Evolutionary conservation across 2,329 filamentous ascomycete genomes (phyloP).

Genomic region (Pseudogymnoascus sp.): DNA sequence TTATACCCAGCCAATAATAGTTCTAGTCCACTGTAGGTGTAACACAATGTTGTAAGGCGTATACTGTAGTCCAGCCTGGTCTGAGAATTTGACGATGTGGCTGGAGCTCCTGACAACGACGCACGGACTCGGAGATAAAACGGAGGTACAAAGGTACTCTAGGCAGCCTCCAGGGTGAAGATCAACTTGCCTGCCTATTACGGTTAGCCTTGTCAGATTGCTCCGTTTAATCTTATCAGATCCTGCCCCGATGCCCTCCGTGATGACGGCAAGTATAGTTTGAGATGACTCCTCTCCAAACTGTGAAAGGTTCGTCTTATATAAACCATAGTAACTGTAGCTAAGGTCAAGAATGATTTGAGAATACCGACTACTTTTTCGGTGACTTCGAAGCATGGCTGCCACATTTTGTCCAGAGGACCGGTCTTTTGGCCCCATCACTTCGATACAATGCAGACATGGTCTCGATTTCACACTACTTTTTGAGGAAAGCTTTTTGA

Average conservation of each 20-base stretch:
- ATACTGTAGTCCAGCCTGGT: not conserved
- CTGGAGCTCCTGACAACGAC: not conserved
- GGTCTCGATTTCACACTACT: not conserved
- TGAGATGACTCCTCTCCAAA: not conserved
- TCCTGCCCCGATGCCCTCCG: not conserved
- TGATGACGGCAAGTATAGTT: not conserved
- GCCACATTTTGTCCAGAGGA: not conserved
- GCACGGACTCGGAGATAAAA: not conserved
- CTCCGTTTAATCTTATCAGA: slow-evolving; percentile 2
- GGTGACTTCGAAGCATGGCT: not conserved
- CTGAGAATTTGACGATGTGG: not conserved
- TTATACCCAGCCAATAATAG: no score
- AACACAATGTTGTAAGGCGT: not conserved
- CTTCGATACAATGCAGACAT: not conserved
- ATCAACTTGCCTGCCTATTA: not conserved
- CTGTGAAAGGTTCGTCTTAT: not conserved
- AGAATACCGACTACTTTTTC: not conserved
- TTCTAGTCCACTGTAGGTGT: no score
- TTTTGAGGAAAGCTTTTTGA: not conserved
- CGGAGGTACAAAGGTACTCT: not conserved
- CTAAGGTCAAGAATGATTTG: not conserved
- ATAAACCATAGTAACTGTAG: not conserved
- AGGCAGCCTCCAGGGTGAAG: not conserved
- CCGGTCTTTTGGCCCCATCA: not conserved
- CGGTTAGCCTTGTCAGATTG: not conserved